A percentile compares a stretch with the other conserved stretches of the same genome.
Conservation (phyloP, 2,329 filamentous ascomycete genomes). For the Ascochyta pisi region DNA sequence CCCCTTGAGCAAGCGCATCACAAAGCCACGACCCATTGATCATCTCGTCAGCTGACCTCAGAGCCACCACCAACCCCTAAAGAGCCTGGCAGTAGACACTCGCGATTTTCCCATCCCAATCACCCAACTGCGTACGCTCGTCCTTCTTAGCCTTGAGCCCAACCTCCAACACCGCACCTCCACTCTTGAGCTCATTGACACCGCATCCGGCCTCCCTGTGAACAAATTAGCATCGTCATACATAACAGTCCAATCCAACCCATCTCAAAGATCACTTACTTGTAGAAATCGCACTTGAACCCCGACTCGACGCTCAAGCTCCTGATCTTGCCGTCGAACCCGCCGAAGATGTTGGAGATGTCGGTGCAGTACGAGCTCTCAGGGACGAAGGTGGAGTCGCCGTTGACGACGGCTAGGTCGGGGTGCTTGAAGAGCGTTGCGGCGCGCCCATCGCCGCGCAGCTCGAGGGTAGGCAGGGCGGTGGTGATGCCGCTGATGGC, state of each 20-base stretch:
- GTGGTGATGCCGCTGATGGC: neutral
- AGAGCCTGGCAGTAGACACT: conserved; percentile 7
- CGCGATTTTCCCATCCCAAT: conserved; percentile 2
- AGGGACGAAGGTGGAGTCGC: conserved; percentile 7
- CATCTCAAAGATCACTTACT: neutral
- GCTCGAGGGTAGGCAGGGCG: neutral
- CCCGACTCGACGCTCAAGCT: conserved; percentile 16
- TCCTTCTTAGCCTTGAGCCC: conserved; percentile 2
- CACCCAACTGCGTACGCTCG: neutral
- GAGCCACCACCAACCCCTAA: neutral
- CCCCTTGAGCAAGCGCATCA: too few species aligned
- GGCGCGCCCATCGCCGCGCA: conserved; percentile 3
- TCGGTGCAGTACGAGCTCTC: conserved; percentile 5
- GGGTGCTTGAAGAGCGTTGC: conserved; percentile 13
- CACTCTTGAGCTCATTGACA: neutral
- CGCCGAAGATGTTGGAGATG: conserved; percentile 5
- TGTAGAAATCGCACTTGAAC: conserved; percentile 6
- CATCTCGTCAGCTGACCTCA: neutral
- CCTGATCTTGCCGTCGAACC: conserved; percentile 6
- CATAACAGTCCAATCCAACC: neutral
- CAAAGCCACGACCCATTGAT: neutral
- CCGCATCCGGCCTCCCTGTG: conserved; percentile 2
- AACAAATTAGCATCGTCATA: neutral
- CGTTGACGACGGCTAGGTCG: neutral
- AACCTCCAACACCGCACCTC: conserved; percentile 4